phyloP scores from a whole-genome alignment of 2,329 filamentous ascomycete genomes.

The Xylaria sp. region DNA sequence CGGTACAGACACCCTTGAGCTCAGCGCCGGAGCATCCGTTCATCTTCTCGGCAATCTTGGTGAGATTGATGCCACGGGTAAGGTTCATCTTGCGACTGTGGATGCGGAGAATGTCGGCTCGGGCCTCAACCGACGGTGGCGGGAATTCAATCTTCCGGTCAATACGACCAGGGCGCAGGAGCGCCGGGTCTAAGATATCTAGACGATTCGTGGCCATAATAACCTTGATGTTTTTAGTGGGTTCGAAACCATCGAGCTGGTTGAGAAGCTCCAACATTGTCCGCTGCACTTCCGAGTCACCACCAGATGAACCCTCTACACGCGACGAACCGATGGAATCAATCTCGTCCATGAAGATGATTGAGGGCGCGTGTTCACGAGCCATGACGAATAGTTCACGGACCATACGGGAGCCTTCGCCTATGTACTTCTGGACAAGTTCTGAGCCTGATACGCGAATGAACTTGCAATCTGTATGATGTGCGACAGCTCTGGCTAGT shows the following conservation, averaged over 20 bases:
- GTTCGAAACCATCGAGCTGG: slow-evolving; percentile 98
- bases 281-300: slow-evolving; percentile 97
- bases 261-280: slow-evolving; percentile 99
- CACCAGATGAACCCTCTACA: slow-evolving; percentile 93
- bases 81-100: slow-evolving; percentile 99
- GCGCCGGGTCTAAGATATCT: slow-evolving; percentile 94
- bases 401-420: slow-evolving; percentile 97
- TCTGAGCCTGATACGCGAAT: slow-evolving; percentile 97
- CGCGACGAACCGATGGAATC: slow-evolving; percentile 98
- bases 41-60: slow-evolving; percentile 99
- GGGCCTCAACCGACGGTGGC: slow-evolving; percentile 93
- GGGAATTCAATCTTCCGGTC: slow-evolving; percentile 99
- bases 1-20: slow-evolving; percentile 98
- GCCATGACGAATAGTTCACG: slow-evolving; percentile 99
- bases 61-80: slow-evolving; percentile 95
- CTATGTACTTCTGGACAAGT: slow-evolving; percentile 98
- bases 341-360: slow-evolving; percentile 99
- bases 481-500: slow-evolving; percentile 92
- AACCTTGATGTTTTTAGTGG: slow-evolving; percentile 99
- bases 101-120: slow-evolving; percentile 97
- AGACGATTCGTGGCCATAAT: slow-evolving; percentile 99
- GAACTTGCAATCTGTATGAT: slow-evolving; percentile 99
- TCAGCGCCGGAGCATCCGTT: slow-evolving; percentile 98
- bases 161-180: slow-evolving; percentile 95
- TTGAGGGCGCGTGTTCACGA: slow-evolving; percentile 94